Conservation (phyloP, 352 stramenopile genomes). For the Phytophthora vignae region DNA sequence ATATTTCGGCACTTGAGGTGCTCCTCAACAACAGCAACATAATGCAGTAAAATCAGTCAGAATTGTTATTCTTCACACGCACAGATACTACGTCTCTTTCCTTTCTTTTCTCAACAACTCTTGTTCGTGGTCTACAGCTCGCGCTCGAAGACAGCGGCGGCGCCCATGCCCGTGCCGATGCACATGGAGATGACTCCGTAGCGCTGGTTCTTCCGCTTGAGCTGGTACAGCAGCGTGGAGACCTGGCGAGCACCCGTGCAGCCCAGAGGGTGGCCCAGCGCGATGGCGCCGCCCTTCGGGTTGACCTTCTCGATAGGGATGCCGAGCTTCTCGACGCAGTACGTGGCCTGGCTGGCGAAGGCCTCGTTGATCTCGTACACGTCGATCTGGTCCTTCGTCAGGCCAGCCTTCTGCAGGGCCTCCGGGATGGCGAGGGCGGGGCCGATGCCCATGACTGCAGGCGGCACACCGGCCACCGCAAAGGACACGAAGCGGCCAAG, state of each 20-base stretch:
- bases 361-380: slow-evolving; percentile 94
- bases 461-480: slow-evolving; percentile 82
- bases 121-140: slow-evolving; percentile 38
- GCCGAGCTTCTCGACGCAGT: slow-evolving; percentile 81
- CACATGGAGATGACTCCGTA: slow-evolving; percentile 96
- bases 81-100: slow-evolving; percentile 22
- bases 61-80: slow-evolving; percentile 20
- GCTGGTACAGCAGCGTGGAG: slow-evolving; percentile 92
- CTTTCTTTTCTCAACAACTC: neutral
- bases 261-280: slow-evolving; percentile 90
- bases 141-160: slow-evolving; percentile 93
- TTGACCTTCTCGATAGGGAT: slow-evolving; percentile 90
- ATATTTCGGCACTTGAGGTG: no score
- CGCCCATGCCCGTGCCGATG: slow-evolving; percentile 96
- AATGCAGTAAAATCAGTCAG: slow-evolving; percentile 5
- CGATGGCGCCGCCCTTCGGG: slow-evolving; percentile 91
- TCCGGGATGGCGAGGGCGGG: slow-evolving; percentile 85
- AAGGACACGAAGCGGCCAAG: slow-evolving; percentile 90
- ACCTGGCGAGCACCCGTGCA: slow-evolving; percentile 92
- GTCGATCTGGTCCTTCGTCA: slow-evolving; percentile 85
- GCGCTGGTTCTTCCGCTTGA: slow-evolving; percentile 87
- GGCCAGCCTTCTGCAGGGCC: slow-evolving; percentile 70
- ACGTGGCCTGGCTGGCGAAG: slow-evolving; percentile 89
- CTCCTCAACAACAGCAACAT: neutral
- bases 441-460: slow-evolving; percentile 90